phyloP scores from a whole-genome alignment of 305 asterid genomes.

The Caryopteris hybrid region DNA sequence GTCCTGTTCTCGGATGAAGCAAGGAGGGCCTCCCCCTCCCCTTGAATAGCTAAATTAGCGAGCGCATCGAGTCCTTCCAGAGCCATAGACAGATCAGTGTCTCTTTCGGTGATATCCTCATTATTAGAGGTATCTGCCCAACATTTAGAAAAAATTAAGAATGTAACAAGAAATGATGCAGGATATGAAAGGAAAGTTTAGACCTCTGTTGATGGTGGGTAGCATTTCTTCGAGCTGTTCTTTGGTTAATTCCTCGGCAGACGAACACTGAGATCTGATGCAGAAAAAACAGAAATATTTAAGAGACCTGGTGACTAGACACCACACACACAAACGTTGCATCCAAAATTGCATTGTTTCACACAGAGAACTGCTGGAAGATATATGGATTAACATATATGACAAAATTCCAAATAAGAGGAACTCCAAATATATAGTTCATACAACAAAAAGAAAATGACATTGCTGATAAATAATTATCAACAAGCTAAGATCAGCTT shows the following conservation, averaged over 20 bases:
- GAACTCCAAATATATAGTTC: background rate
- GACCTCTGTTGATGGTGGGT: constrained; percentile 47
- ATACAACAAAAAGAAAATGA: background rate
- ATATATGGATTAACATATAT: background rate
- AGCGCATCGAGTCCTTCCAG: constrained; percentile 67
- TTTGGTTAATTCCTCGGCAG: constrained; percentile 55
- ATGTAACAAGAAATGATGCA: background rate
- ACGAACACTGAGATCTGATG: constrained; percentile 69
- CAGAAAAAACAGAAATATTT: constrained; percentile 10
- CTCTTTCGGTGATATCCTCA: constrained; percentile 38
- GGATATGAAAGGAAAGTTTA: background rate
- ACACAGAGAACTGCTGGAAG: background rate
- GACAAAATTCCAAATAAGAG: background rate
- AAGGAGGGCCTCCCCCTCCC: constrained; percentile 41
- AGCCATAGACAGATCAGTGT: constrained; percentile 32
- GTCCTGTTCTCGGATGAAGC: constrained; percentile 47
- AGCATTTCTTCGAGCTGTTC: constrained; percentile 58
- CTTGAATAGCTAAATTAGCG: constrained; percentile 60
- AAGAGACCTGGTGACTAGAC: background rate
- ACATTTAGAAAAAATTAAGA: constrained; percentile 3
- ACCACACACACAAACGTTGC: background rate
- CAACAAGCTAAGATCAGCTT: background rate
- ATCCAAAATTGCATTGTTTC: background rate
- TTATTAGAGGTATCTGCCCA: constrained; percentile 46
- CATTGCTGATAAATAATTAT: background rate